These are phyloP conservation scores for Oldenlandia corymbosa DNA, from an alignment of 257 asterid genomes.

Conservation along the genomic window DNA sequence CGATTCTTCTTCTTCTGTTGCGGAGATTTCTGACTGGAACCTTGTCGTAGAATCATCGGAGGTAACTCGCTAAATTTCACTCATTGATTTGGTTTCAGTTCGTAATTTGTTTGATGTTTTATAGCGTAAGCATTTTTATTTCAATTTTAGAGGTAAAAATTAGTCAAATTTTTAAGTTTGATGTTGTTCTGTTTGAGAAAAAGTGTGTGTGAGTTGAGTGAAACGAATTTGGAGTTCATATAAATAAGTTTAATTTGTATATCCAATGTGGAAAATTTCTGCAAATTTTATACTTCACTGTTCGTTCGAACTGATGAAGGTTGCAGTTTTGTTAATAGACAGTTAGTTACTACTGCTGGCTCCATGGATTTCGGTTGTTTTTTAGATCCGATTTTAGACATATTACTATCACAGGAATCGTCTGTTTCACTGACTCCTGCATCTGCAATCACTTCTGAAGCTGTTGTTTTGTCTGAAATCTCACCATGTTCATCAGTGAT, in stretches of 20 bases:
- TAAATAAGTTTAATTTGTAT: not conserved
- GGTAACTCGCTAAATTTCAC: slow-evolving; percentile 20
- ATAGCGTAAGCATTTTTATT: not conserved
- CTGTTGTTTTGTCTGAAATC: slow-evolving; percentile 28
- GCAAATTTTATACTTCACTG: not conserved
- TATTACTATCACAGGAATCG: slow-evolving; percentile 24
- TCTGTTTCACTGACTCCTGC: slow-evolving; percentile 23
- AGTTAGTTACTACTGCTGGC: not conserved
- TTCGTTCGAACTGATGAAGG: not conserved
- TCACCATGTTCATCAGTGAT: slow-evolving; percentile 29
- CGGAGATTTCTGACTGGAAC: slow-evolving; percentile 30
- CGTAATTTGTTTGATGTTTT: not conserved
- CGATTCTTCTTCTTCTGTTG: slow-evolving; percentile 4
- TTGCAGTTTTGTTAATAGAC: not conserved
- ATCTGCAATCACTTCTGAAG: slow-evolving; percentile 22
- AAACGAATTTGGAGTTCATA: not conserved
- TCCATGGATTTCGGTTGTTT: not conserved
- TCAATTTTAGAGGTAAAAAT: not conserved
- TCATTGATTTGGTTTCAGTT: not conserved
- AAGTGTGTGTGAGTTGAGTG: not conserved
- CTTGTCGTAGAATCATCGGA: slow-evolving; percentile 29
- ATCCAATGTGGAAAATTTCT: not conserved
- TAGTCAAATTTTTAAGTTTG: not conserved
- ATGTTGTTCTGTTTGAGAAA: not conserved
- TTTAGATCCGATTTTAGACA: not conserved